phyloP scores from a whole-genome alignment of 257 asterid species.

The Cordia subcordata region DNA sequence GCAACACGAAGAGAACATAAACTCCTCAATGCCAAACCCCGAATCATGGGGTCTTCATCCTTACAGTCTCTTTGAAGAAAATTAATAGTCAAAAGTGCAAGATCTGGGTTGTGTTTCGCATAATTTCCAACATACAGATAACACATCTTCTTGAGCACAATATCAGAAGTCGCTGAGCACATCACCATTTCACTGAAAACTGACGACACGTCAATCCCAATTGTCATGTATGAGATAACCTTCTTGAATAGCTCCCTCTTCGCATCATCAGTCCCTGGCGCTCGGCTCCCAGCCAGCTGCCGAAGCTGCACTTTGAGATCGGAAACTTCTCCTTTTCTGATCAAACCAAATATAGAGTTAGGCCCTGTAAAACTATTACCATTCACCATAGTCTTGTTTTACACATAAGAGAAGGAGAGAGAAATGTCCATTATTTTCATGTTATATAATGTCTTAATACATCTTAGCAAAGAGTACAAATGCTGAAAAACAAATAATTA shows the following conservation, averaged over 20 bases:
- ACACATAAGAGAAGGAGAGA: not conserved
- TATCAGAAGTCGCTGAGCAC: conserved; percentile 98
- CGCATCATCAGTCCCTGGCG: conserved; percentile 92
- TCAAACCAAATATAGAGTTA: conserved; percentile 16
- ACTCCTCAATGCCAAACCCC: conserved; percentile 97
- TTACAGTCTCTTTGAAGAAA: conserved; percentile 97
- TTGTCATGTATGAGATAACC: conserved; percentile 95
- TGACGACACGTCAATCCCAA: conserved; percentile 91
- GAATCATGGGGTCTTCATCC: conserved; percentile 99
- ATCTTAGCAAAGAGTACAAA: not conserved
- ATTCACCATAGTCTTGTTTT: not conserved
- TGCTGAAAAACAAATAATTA: not conserved
- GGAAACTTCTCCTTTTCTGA: conserved; percentile 93
- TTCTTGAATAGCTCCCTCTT: conserved; percentile 93
- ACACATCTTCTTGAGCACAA: conserved; percentile 96
- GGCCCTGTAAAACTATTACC: conserved; percentile 7
- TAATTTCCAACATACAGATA: conserved; percentile 93
- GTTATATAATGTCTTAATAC: not conserved
- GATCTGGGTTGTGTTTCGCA: conserved; percentile 94
- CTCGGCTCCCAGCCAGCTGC: conserved; percentile 89
- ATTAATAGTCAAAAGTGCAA: conserved; percentile 89
- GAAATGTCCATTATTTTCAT: not conserved
- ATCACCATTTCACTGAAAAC: conserved; percentile 98
- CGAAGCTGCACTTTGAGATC: conserved; percentile 96
- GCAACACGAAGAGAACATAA: conserved; percentile 95